phyloP scores from a whole-genome alignment of 805 yeast genomes.

The Teunomyces kruisii region DNA sequence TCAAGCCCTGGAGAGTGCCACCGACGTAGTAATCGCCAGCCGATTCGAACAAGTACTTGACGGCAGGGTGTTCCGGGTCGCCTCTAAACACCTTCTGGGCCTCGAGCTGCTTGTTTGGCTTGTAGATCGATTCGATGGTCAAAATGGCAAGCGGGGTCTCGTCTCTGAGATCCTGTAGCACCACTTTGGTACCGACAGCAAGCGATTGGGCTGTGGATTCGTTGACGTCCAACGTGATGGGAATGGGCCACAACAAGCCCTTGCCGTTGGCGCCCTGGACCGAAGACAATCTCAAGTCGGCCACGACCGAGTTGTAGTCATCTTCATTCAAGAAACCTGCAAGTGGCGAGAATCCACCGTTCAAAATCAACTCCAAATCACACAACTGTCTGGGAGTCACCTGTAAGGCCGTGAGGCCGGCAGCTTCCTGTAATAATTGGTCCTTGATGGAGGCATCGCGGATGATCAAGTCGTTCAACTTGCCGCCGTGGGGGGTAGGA shows the following conservation, averaged over 20 bases:
- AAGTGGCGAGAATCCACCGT: slow-evolving; percentile 92
- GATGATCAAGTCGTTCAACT: slow-evolving; percentile 76
- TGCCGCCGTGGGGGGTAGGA: slow-evolving; percentile 88
- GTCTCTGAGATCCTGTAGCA: slow-evolving; percentile 79
- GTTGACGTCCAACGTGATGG: slow-evolving; percentile 82
- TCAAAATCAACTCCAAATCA: slow-evolving; percentile 85
- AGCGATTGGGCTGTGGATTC: slow-evolving; percentile 46
- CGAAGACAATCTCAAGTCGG: slow-evolving; percentile 65
- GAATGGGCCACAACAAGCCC: slow-evolving; percentile 88
- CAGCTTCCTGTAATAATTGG: slow-evolving; percentile 59
- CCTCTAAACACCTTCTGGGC: slow-evolving; percentile 91
- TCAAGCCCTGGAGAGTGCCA: slow-evolving; percentile 82
- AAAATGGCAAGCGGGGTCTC: slow-evolving; percentile 77
- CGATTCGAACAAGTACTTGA: slow-evolving; percentile 64
- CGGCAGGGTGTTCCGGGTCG: slow-evolving; percentile 95
- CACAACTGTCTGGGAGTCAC: slow-evolving; percentile 89
- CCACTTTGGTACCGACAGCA: slow-evolving; percentile 60
- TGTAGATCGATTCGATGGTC: slow-evolving; percentile 74
- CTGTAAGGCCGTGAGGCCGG: slow-evolving; percentile 44
- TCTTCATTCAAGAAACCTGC: slow-evolving; percentile 64
- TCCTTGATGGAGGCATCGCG: slow-evolving; percentile 69
- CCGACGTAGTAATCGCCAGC: slow-evolving; percentile 88
- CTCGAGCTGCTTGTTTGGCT: slow-evolving; percentile 77
- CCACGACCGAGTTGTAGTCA: slow-evolving; percentile 69
- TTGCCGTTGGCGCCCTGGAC: slow-evolving; percentile 32